Base-by-base conservation (phyloP, 1,284 basidiomycete genomes). In the Sutorius eximius region DNA sequence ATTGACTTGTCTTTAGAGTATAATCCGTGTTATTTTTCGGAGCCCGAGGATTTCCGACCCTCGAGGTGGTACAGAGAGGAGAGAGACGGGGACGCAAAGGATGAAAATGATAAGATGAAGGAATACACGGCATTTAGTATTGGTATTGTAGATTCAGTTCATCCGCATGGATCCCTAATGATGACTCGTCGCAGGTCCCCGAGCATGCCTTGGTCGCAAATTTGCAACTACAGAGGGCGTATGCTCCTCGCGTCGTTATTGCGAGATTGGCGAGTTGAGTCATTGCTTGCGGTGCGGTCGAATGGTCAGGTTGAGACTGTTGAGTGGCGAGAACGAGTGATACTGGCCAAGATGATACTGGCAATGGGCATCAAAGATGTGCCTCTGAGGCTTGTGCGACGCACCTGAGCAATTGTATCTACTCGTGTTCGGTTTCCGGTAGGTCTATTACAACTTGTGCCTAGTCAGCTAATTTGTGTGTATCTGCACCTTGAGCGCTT, bases 171-270 rank as follows among this genome's bases (percentile, higher is more conserved):
- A 8, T 37, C 6, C 0, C 36, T 10, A 32, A 33, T 53, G 8
- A 51, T 33, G 20, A 15, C 15, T 18, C 16, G 8, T 24, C 22
- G 10, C 22, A 51, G 76, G 82, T 79, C 75, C 79, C 11, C 75
- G 83, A 4, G 73, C 77, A 3, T 85, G 83, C 58, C 65, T 83
- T 24, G 83, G 83, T 10, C 71, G 80, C 13, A 80, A 77, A 60
- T 85, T 85, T 54, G 79, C 82, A 3, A 73, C 73, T 3, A 72
- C 72, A 0, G 82, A 85, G 61, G 75, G 74, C 3, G 77, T 83
- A n/a, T 77, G 74, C 49, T 80, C 68, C 67, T 85, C 16, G 70
- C 77, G 1, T 63, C 75, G 55, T 56, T 85, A 3, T 62, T 84
- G 45, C 73, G 79, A 10, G 82, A 83, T 44, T 85, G 77, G 77